Base-by-base conservation (phyloP, 768 basidiomycete species). In the Lactifluus volemus region DNA sequence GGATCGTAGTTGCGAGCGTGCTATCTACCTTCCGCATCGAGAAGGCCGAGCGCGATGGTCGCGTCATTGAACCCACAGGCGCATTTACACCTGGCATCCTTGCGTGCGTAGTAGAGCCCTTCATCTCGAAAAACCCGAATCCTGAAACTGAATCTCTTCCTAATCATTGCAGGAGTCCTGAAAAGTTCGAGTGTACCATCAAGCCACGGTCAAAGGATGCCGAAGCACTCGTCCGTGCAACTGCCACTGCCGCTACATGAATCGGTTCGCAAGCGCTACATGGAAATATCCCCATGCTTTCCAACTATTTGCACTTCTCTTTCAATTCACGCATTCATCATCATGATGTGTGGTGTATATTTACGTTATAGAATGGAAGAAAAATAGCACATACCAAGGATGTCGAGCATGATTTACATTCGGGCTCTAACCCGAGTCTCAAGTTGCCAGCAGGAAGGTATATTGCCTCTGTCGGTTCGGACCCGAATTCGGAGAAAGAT, bases 11-110 rank as follows among this genome's bases (percentile, higher is more conserved):
- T 25, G 67, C 67, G 32, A 64, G 49, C 65, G 58, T 56, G 36
- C 63, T 67, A 5, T 57, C 67, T 1, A 15, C 60, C 4, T 67
- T 62, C 57, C 48, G 56, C 36, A 64, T 67, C 52, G 58, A 61
- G 45, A 64, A 61, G 47, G 53, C 38, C 21, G 58, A 57, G 32
- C 66, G 67, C 42, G 58, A 59, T 36, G 67, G 67, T 2, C 51
- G 48, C 14, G 66, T 52, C 19, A 49, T 67, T 36, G 66, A 64
- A 29, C 67, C 66, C 15, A 45, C 56, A 3, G 59, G 58, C 15
- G 63, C 61, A 1, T 67, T 51, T 41, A 25, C 63, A 1, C 53
- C 66, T 17, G 67, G 67, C 53, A 63, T 66, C 49, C 59, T 67
- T 36, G 48, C 58, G 66, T 67, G 47, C 49, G 66, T 63, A 45